Base-by-base conservation (phyloP, 75 land plant species). In the Ceratopteris richardii region DNA sequence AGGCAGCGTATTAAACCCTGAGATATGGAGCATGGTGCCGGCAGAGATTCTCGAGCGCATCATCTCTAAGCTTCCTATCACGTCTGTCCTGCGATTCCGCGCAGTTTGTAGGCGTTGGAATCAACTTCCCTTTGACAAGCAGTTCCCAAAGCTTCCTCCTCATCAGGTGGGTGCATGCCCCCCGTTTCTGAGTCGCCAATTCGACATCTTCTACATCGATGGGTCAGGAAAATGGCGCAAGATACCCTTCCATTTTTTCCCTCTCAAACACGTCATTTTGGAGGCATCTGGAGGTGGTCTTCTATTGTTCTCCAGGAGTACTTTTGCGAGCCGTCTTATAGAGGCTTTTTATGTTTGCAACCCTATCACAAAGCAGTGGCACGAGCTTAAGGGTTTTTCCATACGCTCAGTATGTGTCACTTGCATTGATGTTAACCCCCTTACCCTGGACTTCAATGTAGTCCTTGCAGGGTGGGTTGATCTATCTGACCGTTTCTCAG, bases 101-200 rank as follows among this genome's bases (percentile, higher is more conserved):
- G 64, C 80, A 1, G 90, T 90, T 50, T 86, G 90, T 73, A 43
- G 62, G 46, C 68, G 85, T 41, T 90, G 96, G 96, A 80, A 83
- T 23, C 29, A 52, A 28, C 25, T 52, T 26, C 54, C 54, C 2
- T 52, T 52, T 26, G 54, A 52, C 28, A 52, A 26, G 27, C 14
- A 26, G 29, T 52, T 52, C 54, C 54, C 25, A 25, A 26, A 52
- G 27, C 25, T 52, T 4, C 54, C 18, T 9, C 54, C 54, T 2
- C 54, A 52, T 26, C 54, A 24, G 29, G 54, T 26, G 54, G 54
- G 54, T 4, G 54, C 54, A 11, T 52, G 54, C 54, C 54, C 54
- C 29, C 54, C 54, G 2, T 52, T 52, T 26, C 27, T 52, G 28
- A 26, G 54, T 23, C 54, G 24, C 16, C 29, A 52, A 2, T 24